Percentiles rank a stretch among this genome's conserved stretches.
Evolutionary conservation across 2,329 filamentous ascomycete genomes (phyloP).

Genomic region (Pseudocercospora musae): DNA sequence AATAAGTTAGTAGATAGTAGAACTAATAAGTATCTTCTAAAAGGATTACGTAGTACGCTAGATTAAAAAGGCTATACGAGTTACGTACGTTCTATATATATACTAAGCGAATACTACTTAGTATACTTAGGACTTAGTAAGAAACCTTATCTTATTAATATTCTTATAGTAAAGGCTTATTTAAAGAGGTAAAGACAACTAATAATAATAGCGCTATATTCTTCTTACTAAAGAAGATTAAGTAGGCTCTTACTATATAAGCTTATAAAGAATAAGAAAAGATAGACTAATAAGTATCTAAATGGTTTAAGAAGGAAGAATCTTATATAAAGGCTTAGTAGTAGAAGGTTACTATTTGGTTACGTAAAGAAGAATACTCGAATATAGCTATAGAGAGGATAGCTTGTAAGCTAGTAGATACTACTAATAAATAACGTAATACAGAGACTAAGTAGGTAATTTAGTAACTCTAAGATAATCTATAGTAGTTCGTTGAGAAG

Average conservation of each 20-base stretch:
- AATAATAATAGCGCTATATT: not conserved
- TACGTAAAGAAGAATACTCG: not conserved
- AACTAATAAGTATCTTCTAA: too few relatives aligned
- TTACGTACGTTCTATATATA: too few relatives aligned
- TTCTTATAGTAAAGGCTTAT: not conserved
- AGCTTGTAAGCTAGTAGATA: not conserved
- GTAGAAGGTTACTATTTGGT: not conserved
- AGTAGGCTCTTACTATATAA: not conserved
- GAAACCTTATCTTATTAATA: too few relatives aligned
- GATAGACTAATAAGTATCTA: not conserved
- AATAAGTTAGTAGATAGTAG: too few relatives aligned
- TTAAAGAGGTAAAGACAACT: not conserved
- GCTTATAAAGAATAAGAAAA: not conserved
- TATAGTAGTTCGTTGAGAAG: too few relatives aligned
- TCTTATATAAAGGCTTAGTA: not conserved
- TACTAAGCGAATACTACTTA: too few relatives aligned
- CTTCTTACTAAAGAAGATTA: constrained; percentile 1
- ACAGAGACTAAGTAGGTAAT: not conserved
- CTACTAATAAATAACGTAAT: not conserved
- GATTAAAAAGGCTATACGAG: too few relatives aligned
- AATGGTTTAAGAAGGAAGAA: not conserved
- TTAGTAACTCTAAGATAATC: too few relatives aligned
- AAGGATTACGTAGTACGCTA: too few relatives aligned
- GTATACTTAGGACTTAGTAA: too few relatives aligned
- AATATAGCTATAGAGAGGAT: not conserved